Percentiles rank a stretch among this genome's conserved stretches.
Evolutionary conservation across 129 eudicot species (phyloP).

Genomic region (Pittosporum tobira): DNA sequence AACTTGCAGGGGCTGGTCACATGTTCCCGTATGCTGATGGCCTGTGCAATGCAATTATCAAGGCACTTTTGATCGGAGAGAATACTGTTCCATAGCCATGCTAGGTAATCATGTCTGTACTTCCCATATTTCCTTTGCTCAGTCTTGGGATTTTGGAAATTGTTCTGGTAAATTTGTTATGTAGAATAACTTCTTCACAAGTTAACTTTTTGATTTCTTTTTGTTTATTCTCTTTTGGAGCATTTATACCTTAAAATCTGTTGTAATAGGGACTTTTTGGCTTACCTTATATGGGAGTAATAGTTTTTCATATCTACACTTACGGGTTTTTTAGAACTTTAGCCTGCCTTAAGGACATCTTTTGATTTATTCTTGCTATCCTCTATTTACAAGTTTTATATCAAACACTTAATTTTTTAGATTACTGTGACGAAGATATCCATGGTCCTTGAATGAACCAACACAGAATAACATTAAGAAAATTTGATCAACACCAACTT

Average conservation of each 20-base stretch:
- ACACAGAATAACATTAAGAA: background rate
- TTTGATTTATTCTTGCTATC: no score
- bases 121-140: no score
- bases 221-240: no score
- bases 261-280: no score
- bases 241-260: background rate
- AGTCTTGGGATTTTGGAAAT: background rate
- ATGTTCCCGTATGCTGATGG: constrained; percentile 18
- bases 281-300: no score
- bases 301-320: no score
- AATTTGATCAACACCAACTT: background rate
- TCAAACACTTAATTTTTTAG: no score
- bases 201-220: background rate
- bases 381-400: no score
- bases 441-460: background rate
- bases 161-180: background rate
- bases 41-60: constrained; percentile 14
- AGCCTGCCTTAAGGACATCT: no score
- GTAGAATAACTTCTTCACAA: no score
- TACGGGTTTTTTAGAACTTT: no score
- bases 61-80: constrained; percentile 17
- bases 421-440: no score
- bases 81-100: background rate
- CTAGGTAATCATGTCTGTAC: background rate
- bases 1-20: constrained; percentile 26